Percentiles rank a stretch among this genome's conserved stretches.
Evolutionary conservation across 2,329 filamentous ascomycete species (phyloP).

Genomic region (Penicillium italicum): DNA sequence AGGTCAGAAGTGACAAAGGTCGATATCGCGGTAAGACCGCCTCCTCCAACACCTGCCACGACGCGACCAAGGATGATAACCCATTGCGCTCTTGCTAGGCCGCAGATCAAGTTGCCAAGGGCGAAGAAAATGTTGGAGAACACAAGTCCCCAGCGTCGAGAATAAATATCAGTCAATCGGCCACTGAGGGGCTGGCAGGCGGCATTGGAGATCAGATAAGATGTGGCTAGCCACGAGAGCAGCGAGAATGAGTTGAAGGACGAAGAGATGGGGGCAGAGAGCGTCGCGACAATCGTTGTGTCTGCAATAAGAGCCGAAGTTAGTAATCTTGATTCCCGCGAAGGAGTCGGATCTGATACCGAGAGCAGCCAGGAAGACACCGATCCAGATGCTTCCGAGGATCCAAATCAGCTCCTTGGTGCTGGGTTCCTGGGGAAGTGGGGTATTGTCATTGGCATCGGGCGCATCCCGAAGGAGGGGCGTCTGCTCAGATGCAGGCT

Average conservation of each 20-base stretch:
- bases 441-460: slow-evolving; percentile 13
- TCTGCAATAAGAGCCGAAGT: slow-evolving; percentile 46
- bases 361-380: slow-evolving; percentile 56
- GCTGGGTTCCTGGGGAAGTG: slow-evolving; percentile 44
- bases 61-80: slow-evolving; percentile 75
- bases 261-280: slow-evolving; percentile 77
- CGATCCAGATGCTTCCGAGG: slow-evolving; percentile 51
- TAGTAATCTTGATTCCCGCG: not conserved
- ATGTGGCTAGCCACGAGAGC: slow-evolving; percentile 82
- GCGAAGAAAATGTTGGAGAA: slow-evolving; percentile 80
- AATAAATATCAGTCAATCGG: slow-evolving; percentile 83
- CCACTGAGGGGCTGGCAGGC: slow-evolving; percentile 83
- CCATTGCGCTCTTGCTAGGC: slow-evolving; percentile 62
- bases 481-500: slow-evolving; percentile 30
- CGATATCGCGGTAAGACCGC: slow-evolving; percentile 70
- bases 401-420: slow-evolving; percentile 48
- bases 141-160: slow-evolving; percentile 70
- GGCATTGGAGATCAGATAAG: slow-evolving; percentile 84
- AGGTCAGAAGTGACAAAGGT: slow-evolving; percentile 47
- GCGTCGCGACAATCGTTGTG: slow-evolving; percentile 78
- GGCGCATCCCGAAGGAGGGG: slow-evolving; percentile 27
- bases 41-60: slow-evolving; percentile 77
- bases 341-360: slow-evolving; percentile 31
- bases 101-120: slow-evolving; percentile 76
- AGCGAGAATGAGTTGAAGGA: slow-evolving; percentile 77